Evolutionary conservation across 805 yeast species (phyloP).

Genomic region (Saturnispora sanitii): DNA sequence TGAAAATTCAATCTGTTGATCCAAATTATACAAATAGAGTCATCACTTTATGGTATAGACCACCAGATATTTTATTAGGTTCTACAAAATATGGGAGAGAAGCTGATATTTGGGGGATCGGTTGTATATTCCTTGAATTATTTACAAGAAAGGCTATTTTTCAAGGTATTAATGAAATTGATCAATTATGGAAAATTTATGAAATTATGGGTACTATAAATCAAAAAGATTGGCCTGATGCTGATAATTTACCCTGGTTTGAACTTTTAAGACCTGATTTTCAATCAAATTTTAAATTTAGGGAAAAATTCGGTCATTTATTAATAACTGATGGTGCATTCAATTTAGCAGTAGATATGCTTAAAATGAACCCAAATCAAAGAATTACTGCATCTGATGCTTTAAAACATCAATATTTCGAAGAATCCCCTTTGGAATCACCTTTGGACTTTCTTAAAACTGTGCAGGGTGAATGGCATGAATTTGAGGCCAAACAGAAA

Average conservation of each 20-base stretch:
- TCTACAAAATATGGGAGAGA: constrained; percentile 84
- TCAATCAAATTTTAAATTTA: constrained; percentile 30
- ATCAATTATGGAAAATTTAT: constrained; percentile 69
- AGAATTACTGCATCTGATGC: constrained; percentile 67
- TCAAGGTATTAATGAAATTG: constrained; percentile 82
- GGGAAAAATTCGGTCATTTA: constrained; percentile 30
- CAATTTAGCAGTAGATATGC: constrained; percentile 53
- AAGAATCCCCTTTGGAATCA: constrained; percentile 55
- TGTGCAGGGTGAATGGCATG: constrained; percentile 90
- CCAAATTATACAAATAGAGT: constrained; percentile 92
- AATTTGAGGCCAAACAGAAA: constrained; percentile 83
- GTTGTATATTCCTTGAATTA: constrained; percentile 79
- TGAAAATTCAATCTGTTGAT: constrained; percentile 47
- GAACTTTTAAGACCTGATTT: constrained; percentile 63
- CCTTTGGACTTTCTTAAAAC: constrained; percentile 45
- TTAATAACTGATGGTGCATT: constrained; percentile 43
- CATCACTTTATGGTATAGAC: constrained; percentile 94
- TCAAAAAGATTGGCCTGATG: constrained; percentile 61
- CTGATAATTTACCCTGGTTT: constrained; percentile 85
- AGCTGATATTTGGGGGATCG: constrained; percentile 96
- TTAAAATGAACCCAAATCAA: constrained; percentile 57
- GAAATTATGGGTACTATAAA: constrained; percentile 84
- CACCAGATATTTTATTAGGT: constrained; percentile 88
- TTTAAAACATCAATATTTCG: constrained; percentile 59
- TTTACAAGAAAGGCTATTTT: constrained; percentile 68